Conservation (phyloP, 1,284 basidiomycete genomes). For the Xerocomus alliaceus region DNA sequence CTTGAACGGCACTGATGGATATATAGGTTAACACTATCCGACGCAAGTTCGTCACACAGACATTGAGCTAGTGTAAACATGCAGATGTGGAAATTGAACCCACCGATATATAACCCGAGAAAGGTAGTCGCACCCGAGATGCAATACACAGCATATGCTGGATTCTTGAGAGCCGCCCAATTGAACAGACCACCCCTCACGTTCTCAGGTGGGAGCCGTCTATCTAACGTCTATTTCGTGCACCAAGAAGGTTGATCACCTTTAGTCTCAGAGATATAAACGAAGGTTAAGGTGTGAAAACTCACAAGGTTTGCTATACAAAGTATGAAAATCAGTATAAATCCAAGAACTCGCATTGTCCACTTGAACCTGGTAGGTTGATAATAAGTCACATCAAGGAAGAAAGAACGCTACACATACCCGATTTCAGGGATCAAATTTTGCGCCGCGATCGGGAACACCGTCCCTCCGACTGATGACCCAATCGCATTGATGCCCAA, state of each 20-base stretch:
- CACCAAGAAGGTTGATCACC: slow-evolving; percentile 24
- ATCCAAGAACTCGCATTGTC: slow-evolving; percentile 56
- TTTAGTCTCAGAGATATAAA: neutral
- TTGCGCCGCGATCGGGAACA: slow-evolving; percentile 51
- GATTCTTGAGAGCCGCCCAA: slow-evolving; percentile 47
- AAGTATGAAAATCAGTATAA: slow-evolving; percentile 48
- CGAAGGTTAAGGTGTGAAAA: neutral
- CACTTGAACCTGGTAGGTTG: slow-evolving; percentile 43
- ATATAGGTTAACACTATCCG: slow-evolving; percentile 56
- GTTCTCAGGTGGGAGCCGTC: slow-evolving; percentile 50
- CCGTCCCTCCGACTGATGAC: slow-evolving; percentile 51
- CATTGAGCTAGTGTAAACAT: neutral
- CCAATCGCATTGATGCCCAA: slow-evolving; percentile 52
- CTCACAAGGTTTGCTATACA: slow-evolving; percentile 46
- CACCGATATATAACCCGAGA: slow-evolving; percentile 68
- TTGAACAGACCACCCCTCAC: slow-evolving; percentile 51
- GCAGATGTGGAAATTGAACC: too few relatives aligned
- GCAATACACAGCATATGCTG: slow-evolving; percentile 49
- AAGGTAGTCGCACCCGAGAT: slow-evolving; percentile 54
- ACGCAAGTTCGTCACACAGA: slow-evolving; percentile 11
- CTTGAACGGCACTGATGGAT: slow-evolving; percentile 47
- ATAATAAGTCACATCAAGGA: neutral
- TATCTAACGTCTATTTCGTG: slow-evolving; percentile 49
- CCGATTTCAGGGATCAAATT: slow-evolving; percentile 48
- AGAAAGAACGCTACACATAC: slow-evolving; percentile 29